Conservation (phyloP, 1,284 basidiomycete genomes). For the Grifola frondosa region DNA sequence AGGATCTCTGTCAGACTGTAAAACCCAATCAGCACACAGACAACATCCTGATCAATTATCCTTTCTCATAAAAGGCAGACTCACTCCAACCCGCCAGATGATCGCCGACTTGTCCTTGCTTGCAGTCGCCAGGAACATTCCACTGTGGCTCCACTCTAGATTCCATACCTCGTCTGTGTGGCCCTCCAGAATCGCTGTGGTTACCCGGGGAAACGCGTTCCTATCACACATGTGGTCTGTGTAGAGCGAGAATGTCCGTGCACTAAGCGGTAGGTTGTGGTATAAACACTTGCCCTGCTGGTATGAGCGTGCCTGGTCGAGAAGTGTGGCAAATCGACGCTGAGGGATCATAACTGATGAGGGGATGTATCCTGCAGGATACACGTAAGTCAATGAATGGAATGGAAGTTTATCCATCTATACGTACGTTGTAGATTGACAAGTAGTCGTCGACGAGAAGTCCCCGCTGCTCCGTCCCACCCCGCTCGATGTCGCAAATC, state of each 20-base stretch:
- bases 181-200: conserved; percentile 80
- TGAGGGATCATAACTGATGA: conserved; percentile 92
- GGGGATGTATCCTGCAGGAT: conserved; percentile 75
- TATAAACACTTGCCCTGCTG: conserved; percentile 81
- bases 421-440: conserved; percentile 79
- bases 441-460: conserved; percentile 77
- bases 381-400: conserved; percentile 5
- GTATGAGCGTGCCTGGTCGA: conserved; percentile 83
- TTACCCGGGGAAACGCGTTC: conserved; percentile 80
- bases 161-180: conserved; percentile 97
- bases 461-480: conserved; percentile 88
- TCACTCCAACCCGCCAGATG: conserved; percentile 84
- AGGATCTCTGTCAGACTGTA: conserved; percentile 49
- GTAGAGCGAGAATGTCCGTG: conserved; percentile 77
- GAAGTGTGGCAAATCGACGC: conserved; percentile 79
- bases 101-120: conserved; percentile 87
- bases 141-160: conserved; percentile 92
- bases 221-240: conserved; percentile 83
- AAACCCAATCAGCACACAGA: conserved; percentile 6
- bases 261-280: conserved; percentile 66
- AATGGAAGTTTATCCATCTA: too few species aligned
- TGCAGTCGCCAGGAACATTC: conserved; percentile 81
- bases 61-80: conserved; percentile 27
- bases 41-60: background rate
- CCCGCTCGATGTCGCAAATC: conserved; percentile 80